A percentile compares a stretch with the other conserved stretches of the same genome.
Conservation (phyloP, 2,329 filamentous ascomycete genomes). For the Colletotrichum cereale region DNA sequence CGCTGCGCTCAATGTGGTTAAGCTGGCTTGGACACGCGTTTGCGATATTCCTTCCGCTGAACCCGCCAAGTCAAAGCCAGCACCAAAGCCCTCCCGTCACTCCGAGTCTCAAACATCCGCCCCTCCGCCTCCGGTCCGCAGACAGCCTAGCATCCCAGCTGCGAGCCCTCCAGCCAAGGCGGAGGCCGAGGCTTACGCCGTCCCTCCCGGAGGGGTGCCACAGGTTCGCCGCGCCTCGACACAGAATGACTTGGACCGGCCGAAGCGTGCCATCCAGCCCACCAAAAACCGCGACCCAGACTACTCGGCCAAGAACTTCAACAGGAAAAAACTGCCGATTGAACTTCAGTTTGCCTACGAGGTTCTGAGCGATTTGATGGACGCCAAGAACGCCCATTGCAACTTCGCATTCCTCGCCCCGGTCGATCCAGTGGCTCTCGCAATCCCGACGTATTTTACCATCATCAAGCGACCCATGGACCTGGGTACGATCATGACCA, state of each 20-base stretch:
- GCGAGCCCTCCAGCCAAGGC: conserved; percentile 52
- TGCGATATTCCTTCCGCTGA: conserved; percentile 63
- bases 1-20: conserved; percentile 66
- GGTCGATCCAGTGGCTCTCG: conserved; percentile 93
- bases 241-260: conserved; percentile 80
- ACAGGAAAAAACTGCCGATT: conserved; percentile 91
- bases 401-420: conserved; percentile 84
- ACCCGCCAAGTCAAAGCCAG: conserved; percentile 68
- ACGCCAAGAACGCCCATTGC: conserved; percentile 75
- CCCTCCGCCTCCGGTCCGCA: conserved; percentile 49
- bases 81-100: conserved; percentile 60
- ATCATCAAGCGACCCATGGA: conserved; percentile 99
- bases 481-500: conserved; percentile 81
- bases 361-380: conserved; percentile 81
- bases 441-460: conserved; percentile 93
- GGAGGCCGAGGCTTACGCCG: conserved; percentile 71
- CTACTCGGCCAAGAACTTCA: conserved; percentile 82
- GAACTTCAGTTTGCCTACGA: conserved; percentile 93
- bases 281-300: conserved; percentile 93
- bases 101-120: conserved; percentile 57
- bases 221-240: conserved; percentile 88
- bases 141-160: conserved; percentile 44
- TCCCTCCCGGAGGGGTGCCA: conserved; percentile 82
- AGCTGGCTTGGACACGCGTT: conserved; percentile 63
- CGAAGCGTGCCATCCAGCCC: conserved; percentile 93